Base-by-base conservation (phyloP, 768 basidiomycete genomes). In the Auriculariales sp. region DNA sequence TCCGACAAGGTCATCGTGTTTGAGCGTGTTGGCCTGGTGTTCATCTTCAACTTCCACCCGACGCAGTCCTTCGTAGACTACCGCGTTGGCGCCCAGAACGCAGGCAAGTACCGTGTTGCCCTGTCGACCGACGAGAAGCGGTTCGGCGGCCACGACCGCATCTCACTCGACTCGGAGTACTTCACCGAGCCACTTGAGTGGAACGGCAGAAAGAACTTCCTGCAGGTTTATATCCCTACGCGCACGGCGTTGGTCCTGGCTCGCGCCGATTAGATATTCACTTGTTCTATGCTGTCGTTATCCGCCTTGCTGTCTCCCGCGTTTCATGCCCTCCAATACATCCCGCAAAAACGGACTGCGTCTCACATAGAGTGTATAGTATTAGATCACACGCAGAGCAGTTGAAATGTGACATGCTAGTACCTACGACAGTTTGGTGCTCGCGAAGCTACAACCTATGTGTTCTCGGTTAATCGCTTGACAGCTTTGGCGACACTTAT, bases 1-100 rank as follows among this genome's bases (percentile, higher is more conserved):
- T 64, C 53, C 9, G 95, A 98, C 74, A 98, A 97, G 68, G 75
- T 94, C 54, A 70, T 98, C 59, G 91, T 87, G 4, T 97, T 79
- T 61, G 95, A 99, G 70, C 84, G 95, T 47, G 92, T 86, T 17
- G 86, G 89, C 28, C 72, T 98, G 35, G 67, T 99, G 39, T 99
- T 97, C 70, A 72, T 98, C 57, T 98, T 95, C 77, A 98, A 99
- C 68, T 94, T 98, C 74, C 81, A 97, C 69, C 81, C 89, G 4
- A 78, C 75, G n/a, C 64, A 86, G 33, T 94, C 91, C 52, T 99
- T 81, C 69, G 78, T 81, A 39, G 91, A 97, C 64, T 99, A 97
- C 66, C 80, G 92, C 44, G 81, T 98, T 47, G 95, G 95, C 4
- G 78, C 94, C 19, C 82, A 97, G 30, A 74, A 65, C 46, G 66